Conservation (phyloP, 2,329 filamentous ascomycete genomes). For the Aspergillus sp. region DNA sequence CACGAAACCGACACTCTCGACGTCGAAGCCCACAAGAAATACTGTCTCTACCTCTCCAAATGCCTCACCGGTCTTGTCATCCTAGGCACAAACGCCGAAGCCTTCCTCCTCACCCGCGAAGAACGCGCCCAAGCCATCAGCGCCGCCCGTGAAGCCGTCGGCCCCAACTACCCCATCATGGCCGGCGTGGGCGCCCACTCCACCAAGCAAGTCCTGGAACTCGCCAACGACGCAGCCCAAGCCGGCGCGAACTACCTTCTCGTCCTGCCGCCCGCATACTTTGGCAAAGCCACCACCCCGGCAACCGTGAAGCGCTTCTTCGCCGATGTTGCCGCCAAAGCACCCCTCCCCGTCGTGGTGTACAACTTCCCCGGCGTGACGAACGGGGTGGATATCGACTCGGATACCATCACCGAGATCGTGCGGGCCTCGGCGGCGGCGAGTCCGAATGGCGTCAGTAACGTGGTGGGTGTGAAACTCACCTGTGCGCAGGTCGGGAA, state of each 20-base stretch:
- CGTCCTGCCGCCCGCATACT: slow-evolving; percentile 61
- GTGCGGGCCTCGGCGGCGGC: slow-evolving; percentile 39
- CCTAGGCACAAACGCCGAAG: slow-evolving; percentile 53
- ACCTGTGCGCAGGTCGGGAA: slow-evolving; percentile 61
- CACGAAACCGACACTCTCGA: slow-evolving; percentile 46
- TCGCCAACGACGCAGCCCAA: slow-evolving; percentile 53
- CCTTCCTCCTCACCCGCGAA: slow-evolving; percentile 54
- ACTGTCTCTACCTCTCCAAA: slow-evolving; percentile 49
- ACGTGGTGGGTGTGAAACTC: slow-evolving; percentile 62
- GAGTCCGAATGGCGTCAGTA: slow-evolving; percentile 36
- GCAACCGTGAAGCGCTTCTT: slow-evolving; percentile 58
- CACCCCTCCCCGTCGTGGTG: slow-evolving; percentile 55
- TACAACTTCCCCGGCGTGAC: slow-evolving; percentile 68
- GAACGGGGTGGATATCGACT: slow-evolving; percentile 65
- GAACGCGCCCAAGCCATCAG: slow-evolving; percentile 54
- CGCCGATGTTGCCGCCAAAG: slow-evolving; percentile 49
- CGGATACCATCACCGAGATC: slow-evolving; percentile 54
- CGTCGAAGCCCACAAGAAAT: slow-evolving; percentile 45
- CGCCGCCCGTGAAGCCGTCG: slow-evolving; percentile 52
- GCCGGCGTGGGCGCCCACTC: slow-evolving; percentile 62
- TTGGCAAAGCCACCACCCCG: slow-evolving; percentile 57
- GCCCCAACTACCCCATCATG: slow-evolving; percentile 54
- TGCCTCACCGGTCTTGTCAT: slow-evolving; percentile 52
- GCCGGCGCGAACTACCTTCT: slow-evolving; percentile 61
- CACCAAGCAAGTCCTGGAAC: slow-evolving; percentile 59